phyloP scores from a whole-genome alignment of 805 yeast genomes.

The Clavispora vitiphila region DNA sequence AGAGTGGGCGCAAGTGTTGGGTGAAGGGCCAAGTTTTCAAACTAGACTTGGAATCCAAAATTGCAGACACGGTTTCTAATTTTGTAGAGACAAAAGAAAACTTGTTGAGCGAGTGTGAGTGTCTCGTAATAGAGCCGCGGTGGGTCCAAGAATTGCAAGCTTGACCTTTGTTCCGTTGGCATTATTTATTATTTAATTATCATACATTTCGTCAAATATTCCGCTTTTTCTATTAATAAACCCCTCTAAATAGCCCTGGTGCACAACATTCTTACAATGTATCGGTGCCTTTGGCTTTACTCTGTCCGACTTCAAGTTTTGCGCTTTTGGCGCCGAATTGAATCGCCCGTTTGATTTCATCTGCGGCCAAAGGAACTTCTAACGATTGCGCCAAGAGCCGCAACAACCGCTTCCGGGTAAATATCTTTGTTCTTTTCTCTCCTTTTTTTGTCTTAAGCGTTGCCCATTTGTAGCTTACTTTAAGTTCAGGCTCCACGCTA shows the following conservation, averaged over 20 bases:
- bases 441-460: slow-evolving; percentile 18
- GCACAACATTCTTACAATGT: slow-evolving; percentile 12
- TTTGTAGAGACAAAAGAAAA: slow-evolving; percentile 19
- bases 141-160: slow-evolving; percentile 30
- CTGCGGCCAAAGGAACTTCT: slow-evolving; percentile 50
- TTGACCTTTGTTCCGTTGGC: too few species aligned
- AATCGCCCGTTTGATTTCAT: slow-evolving; percentile 87
- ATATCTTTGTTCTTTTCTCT: slow-evolving; percentile 23
- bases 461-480: slow-evolving; percentile 31
- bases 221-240: too few species aligned
- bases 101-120: slow-evolving; percentile 33
- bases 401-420: slow-evolving; percentile 49
- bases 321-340: slow-evolving; percentile 97
- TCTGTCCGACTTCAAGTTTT: slow-evolving; percentile 78
- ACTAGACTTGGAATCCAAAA: slow-evolving; percentile 16
- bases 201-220: too few species aligned
- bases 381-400: slow-evolving; percentile 55
- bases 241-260: too few species aligned
- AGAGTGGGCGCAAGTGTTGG: slow-evolving; percentile 36
- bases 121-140: slow-evolving; percentile 37
- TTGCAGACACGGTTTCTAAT: slow-evolving; percentile 6
- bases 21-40: slow-evolving; percentile 31
- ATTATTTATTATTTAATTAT: not conserved
- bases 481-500: slow-evolving; percentile 45
- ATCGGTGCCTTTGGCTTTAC: slow-evolving; percentile 76